Evolutionary conservation across 108 stramenopile genomes (phyloP).

Genomic region (Skeletonema tropicum): DNA sequence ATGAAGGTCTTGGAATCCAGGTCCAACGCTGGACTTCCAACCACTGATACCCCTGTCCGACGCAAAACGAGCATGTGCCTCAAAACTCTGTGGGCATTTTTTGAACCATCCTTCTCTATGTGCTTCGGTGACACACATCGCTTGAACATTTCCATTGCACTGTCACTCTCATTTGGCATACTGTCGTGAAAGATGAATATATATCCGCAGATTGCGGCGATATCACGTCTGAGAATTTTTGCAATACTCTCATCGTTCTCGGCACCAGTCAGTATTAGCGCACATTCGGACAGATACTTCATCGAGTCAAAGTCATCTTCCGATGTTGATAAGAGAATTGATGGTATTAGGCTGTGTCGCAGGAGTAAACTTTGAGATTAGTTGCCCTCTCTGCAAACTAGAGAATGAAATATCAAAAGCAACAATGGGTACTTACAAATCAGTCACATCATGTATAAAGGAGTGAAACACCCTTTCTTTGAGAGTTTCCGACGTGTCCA

Average conservation of each 20-base stretch:
- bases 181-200: constrained; percentile 30
- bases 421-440: constrained; percentile 19
- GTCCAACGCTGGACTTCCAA: constrained; percentile 22
- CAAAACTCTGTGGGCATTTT: constrained; percentile 33
- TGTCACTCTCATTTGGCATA: constrained; percentile 12
- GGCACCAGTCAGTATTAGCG: constrained; percentile 28
- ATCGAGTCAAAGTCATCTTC: constrained; percentile 16
- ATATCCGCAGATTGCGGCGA: constrained; percentile 44
- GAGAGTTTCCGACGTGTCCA: constrained; percentile 6
- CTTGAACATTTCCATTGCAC: constrained; percentile 31
- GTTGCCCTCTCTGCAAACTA: neutral
- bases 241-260: constrained; percentile 39
- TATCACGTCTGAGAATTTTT: constrained; percentile 43
- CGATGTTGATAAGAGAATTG: constrained; percentile 28
- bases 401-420: neutral
- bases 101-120: constrained; percentile 39
- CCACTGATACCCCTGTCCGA: constrained; percentile 33
- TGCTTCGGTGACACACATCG: constrained; percentile 37
- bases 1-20: constrained; percentile 30
- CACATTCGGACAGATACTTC: constrained; percentile 23
- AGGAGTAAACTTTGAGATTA: neutral
- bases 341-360: constrained; percentile 36
- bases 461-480: constrained; percentile 25
- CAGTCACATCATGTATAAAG: constrained; percentile 26
- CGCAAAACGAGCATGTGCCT: constrained; percentile 42